Evolutionary conservation across 805 yeast genomes (phyloP).

Genomic region (Pichia pseudocactophila): DNA sequence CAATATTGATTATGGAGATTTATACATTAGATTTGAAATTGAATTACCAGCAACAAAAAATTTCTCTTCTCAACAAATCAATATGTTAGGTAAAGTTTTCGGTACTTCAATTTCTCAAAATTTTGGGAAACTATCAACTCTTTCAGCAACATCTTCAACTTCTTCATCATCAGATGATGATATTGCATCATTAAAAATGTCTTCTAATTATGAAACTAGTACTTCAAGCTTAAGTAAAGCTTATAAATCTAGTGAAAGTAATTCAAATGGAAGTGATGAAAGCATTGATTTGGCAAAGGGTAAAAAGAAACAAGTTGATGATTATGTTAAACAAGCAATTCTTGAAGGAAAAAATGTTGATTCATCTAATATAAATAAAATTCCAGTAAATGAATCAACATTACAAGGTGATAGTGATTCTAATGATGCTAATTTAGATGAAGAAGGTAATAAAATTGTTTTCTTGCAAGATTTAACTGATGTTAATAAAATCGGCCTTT

Average conservation of each 20-base stretch:
- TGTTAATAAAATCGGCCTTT: conserved; percentile 1
- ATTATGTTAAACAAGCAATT: neutral
- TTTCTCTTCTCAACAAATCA: conserved; percentile 30
- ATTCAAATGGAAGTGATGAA: neutral
- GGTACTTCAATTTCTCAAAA: conserved; percentile 7
- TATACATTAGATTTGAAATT: conserved; percentile 49
- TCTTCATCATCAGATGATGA: conserved; percentile 1
- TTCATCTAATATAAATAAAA: too few relatives aligned
- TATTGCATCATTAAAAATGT: conserved; percentile 1
- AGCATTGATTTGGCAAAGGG: neutral
- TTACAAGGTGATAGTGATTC: neutral
- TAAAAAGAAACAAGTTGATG: neutral
- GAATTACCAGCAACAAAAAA: conserved; percentile 43
- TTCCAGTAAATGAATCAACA: neutral
- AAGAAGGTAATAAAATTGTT: neutral
- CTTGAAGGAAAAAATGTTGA: too few relatives aligned
- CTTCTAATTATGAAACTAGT: neutral
- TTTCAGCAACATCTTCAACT: conserved; percentile 1
- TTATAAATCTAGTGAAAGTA: neutral
- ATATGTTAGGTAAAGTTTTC: conserved; percentile 15
- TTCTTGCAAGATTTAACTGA: conserved; percentile 2
- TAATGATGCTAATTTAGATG: neutral
- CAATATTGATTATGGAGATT: conserved; percentile 36
- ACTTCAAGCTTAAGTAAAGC: conserved; percentile 1
- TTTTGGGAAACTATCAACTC: neutral